phyloP scores from a whole-genome alignment of 345 rosid genomes.

The Lumnitzera racemosa region DNA sequence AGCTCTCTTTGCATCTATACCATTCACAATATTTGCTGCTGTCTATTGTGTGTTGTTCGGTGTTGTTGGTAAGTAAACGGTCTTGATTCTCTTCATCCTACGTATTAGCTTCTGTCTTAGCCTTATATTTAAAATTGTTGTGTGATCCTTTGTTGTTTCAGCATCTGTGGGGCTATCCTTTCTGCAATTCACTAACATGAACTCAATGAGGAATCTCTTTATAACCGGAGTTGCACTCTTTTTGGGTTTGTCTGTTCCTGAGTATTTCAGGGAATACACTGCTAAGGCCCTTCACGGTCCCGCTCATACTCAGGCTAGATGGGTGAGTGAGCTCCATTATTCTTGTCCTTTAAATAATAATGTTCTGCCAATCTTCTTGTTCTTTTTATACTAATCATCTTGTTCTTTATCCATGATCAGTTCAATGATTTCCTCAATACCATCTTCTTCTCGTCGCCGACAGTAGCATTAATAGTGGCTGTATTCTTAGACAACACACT shows the following conservation, averaged over 20 bases:
- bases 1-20: slow-evolving; percentile 92
- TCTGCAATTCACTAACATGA: slow-evolving; percentile 97
- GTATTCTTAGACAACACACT: slow-evolving; percentile 91
- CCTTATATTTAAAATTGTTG: neutral
- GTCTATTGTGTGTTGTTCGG: slow-evolving; percentile 88
- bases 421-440: slow-evolving; percentile 96
- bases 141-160: slow-evolving; percentile 19
- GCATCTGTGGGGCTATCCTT: slow-evolving; percentile 95
- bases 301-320: slow-evolving; percentile 77
- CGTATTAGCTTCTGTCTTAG: neutral
- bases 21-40: slow-evolving; percentile 92
- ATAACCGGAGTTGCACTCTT: slow-evolving; percentile 75
- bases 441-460: slow-evolving; percentile 83
- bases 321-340: slow-evolving; percentile 37
- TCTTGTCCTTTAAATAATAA: neutral
- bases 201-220: slow-evolving; percentile 95
- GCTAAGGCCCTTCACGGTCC: slow-evolving; percentile 85
- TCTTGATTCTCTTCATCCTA: neutral
- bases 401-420: slow-evolving; percentile 26
- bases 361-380: neutral
- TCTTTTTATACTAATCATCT: neutral
- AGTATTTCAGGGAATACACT: slow-evolving; percentile 78
- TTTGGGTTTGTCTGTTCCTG: slow-evolving; percentile 82
- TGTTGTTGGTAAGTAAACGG: slow-evolving; percentile 55
- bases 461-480: slow-evolving; percentile 67